These are phyloP conservation scores for Amaranthus hypochondriacus DNA, from an alignment of 148 eudicot species.

Conservation along the genomic window DNA sequence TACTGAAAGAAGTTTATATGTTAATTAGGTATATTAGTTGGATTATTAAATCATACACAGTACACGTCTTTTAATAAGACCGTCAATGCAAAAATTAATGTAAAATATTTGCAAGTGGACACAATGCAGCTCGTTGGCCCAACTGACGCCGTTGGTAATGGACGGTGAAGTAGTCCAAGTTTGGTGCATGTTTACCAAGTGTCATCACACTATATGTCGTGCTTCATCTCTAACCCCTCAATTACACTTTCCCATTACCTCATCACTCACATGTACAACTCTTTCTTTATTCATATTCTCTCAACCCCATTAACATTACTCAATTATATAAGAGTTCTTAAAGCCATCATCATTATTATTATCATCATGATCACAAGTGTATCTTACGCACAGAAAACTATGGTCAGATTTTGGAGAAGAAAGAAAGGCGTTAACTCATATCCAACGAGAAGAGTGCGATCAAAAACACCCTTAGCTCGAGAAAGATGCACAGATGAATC, in stretches of 20 bases:
- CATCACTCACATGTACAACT: background rate
- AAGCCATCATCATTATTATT: background rate
- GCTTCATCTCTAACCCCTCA: too few species aligned
- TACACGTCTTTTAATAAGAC: background rate
- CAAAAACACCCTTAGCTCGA: too few species aligned
- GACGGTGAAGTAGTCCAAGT: background rate
- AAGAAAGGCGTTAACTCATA: too few species aligned
- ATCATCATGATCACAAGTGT: too few species aligned
- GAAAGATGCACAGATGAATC: too few species aligned
- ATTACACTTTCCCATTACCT: background rate
- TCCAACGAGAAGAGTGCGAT: too few species aligned
- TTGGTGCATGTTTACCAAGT: constrained; percentile 9
- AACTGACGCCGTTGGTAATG: background rate
- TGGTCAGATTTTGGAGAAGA: too few species aligned
- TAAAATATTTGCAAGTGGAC: background rate
- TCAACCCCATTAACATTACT: background rate
- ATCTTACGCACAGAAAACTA: too few species aligned
- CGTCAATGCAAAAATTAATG: background rate
- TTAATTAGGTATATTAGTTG: too few species aligned
- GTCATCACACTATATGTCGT: background rate
- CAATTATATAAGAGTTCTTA: too few species aligned
- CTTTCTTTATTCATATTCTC: background rate
- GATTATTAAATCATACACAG: background rate
- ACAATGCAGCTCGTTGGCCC: background rate
- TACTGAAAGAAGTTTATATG: too few species aligned